A percentile compares a stretch with the other conserved stretches of the same genome.
Evolutionary conservation across 2,329 filamentous ascomycete genomes (phyloP).

Genomic region (Anthostomella pinea): DNA sequence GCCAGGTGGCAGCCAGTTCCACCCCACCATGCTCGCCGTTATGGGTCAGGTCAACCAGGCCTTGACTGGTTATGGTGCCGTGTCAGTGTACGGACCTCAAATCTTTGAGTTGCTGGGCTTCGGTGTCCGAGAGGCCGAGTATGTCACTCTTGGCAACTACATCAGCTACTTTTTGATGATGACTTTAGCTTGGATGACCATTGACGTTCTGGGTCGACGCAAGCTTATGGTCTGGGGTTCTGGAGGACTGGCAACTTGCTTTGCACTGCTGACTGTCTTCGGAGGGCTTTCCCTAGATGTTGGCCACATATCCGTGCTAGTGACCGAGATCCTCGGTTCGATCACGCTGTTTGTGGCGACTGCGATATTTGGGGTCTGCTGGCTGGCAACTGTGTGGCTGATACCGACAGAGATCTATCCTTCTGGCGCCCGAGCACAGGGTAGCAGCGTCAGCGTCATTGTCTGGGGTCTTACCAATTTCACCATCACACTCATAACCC

Average conservation of each 20-base stretch:
- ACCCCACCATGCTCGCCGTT: constrained; percentile 57
- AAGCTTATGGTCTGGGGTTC: constrained; percentile 53
- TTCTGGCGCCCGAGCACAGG: constrained; percentile 51
- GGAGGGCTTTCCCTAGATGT: constrained; percentile 45
- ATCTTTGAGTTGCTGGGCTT: constrained; percentile 63
- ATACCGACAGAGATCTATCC: constrained; percentile 59
- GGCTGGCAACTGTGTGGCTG: constrained; percentile 58
- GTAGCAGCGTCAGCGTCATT: constrained; percentile 52
- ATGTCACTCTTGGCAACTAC: constrained; percentile 59
- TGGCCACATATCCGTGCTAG: constrained; percentile 37
- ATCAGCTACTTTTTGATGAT: constrained; percentile 59
- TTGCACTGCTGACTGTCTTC: constrained; percentile 50
- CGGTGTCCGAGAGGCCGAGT: constrained; percentile 47
- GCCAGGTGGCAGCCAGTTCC: constrained; percentile 53
- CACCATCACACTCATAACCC: constrained; percentile 53
- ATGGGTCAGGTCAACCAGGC: constrained; percentile 64
- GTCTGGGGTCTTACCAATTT: constrained; percentile 59
- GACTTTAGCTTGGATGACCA: constrained; percentile 59
- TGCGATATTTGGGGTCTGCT: constrained; percentile 58
- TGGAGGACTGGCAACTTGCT: constrained; percentile 44
- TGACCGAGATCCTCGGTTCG: constrained; percentile 48
- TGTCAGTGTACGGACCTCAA: constrained; percentile 61
- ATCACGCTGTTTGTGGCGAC: constrained; percentile 55
- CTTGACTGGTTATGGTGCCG: constrained; percentile 55
- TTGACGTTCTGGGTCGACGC: constrained; percentile 54